Base-by-base conservation (phyloP, 768 basidiomycete genomes). In the Tricholoma saponaceum region DNA sequence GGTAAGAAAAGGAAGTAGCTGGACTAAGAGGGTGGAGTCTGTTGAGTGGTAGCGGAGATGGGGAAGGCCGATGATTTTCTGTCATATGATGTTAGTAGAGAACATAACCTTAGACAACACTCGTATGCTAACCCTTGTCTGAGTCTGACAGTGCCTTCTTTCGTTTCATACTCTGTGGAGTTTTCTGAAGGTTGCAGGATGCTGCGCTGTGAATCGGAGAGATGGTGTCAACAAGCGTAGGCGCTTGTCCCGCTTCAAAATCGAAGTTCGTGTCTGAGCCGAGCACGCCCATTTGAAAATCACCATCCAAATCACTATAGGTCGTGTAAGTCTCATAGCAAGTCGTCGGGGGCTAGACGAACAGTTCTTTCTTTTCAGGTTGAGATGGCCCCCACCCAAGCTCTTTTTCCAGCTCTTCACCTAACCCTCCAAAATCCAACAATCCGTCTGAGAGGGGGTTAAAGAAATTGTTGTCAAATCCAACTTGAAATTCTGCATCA, bases 331-430 rank as follows among this genome's bases (percentile, higher is more conserved):
- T 18, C 8, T 23, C 26, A 28, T 9, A 4, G n/a, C n/a, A 50
- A 28, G 6, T 9, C 26, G 18, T 18, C n/a, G 12, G 7, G n/a
- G 18, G 47, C 28, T 8, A 28, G 16, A 50, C 47, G 16, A 28
- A 50, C 47, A 50, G 28, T 30, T 50, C 16, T 28, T 50, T n/a
- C 16, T 50, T 30, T 30, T 50, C 26, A 5, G 56, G 64, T 7
- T 72, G 71, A 46, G 72, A 74, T 20, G 57, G 66, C 18, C 78
- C 83, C 89, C 90, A 91, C 28, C 89, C 90, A 2, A 92, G 76
- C 63, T 92, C 90, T 59, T 77, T 79, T 7, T 86, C 88, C 25
- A 92, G 73, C 62, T 92, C 90, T 47, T 90, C 89, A 3, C 85
- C 88, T 16, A 92, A 69, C 6, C 76, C 80, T n/a, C 72, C 80